Evolutionary conservation across 306 rosid genomes (phyloP).

Genomic region (Cucumis melo): DNA sequence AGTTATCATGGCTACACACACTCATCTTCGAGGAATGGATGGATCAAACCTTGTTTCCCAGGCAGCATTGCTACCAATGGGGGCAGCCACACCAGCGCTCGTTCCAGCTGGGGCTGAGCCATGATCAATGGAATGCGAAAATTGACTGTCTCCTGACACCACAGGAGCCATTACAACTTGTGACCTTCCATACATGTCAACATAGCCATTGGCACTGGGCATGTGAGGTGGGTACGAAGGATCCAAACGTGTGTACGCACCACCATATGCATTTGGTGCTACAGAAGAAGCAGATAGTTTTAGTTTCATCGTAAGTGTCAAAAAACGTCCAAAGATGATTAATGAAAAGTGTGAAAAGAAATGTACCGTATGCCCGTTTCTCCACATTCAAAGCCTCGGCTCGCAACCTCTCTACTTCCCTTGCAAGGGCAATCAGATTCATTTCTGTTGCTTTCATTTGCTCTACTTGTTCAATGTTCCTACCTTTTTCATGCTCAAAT

Average conservation of each 20-base stretch:
- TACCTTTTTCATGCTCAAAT: constrained; percentile 59
- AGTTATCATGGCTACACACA: not conserved
- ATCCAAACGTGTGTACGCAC: constrained; percentile 14
- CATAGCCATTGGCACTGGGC: constrained; percentile 22
- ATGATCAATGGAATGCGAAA: constrained; percentile 30
- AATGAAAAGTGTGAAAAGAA: constrained; percentile 2
- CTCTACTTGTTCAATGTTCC: constrained; percentile 61
- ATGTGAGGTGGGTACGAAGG: constrained; percentile 13
- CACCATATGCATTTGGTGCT: constrained; percentile 33
- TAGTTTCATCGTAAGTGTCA: constrained; percentile 7
- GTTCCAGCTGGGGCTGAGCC: constrained; percentile 14
- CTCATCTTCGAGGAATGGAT: constrained; percentile 12
- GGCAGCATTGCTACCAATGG: constrained; percentile 10
- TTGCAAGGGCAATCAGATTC: constrained; percentile 58
- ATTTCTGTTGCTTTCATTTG: constrained; percentile 63
- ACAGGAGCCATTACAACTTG: not conserved
- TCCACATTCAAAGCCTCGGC: constrained; percentile 48
- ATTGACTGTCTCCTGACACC: constrained; percentile 23
- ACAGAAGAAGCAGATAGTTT: constrained; percentile 7
- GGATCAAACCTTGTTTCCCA: constrained; percentile 34
- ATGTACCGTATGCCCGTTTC: constrained; percentile 51
- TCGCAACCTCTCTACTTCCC: constrained; percentile 64
- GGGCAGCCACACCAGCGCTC: not conserved
- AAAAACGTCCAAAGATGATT: constrained; percentile 10
- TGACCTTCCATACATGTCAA: not conserved